Conservation (phyloP, 345 rosid genomes). For the Bruguiera gymnorhiza region DNA sequence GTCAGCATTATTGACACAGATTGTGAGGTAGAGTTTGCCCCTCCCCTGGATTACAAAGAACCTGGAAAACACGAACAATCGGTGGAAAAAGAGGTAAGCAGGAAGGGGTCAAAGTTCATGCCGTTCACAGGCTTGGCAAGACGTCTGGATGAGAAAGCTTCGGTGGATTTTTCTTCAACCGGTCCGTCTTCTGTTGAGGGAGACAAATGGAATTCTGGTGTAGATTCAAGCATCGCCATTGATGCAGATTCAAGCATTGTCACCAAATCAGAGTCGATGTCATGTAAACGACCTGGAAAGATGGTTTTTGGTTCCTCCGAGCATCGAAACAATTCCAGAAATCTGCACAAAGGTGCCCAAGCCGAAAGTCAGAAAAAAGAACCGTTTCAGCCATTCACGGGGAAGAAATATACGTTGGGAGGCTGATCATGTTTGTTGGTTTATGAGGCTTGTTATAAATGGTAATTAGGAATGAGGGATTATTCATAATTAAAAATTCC, state of each 20-base stretch:
- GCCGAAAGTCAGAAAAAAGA: constrained; percentile 3
- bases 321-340: not conserved
- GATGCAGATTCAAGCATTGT: not conserved
- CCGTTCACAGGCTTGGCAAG: constrained; percentile 10
- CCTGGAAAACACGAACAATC: not conserved
- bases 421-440: not conserved
- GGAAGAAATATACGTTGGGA: constrained; percentile 9
- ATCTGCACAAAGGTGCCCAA: not conserved
- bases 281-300: not conserved
- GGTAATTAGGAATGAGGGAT: not conserved
- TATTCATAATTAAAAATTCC: not conserved
- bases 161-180: not conserved
- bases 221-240: not conserved
- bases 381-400: constrained; percentile 21
- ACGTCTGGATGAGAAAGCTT: constrained; percentile 6
- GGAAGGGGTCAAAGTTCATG: not conserved
- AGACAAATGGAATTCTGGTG: not conserved
- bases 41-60: constrained; percentile 23
- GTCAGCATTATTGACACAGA: constrained; percentile 20
- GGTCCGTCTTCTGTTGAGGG: not conserved
- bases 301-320: not conserved
- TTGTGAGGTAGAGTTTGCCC: constrained; percentile 28
- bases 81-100: too few relatives aligned
- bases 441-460: too few relatives aligned
- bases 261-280: not conserved